Evolutionary conservation across 108 stramenopile genomes (phyloP).

Genomic region (Cyclotella kingstonii): DNA sequence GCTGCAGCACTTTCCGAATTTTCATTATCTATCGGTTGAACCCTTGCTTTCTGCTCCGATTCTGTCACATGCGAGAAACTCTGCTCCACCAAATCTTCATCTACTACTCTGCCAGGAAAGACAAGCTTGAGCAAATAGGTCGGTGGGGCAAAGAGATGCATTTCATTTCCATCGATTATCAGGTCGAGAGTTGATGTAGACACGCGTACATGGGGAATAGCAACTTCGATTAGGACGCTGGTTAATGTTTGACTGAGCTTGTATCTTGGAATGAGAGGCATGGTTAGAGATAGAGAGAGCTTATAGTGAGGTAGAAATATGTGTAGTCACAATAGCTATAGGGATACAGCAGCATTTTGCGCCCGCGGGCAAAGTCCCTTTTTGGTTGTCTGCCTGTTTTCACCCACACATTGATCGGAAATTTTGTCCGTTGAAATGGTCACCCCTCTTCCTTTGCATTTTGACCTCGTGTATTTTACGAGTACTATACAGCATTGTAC

Average conservation of each 20-base stretch:
- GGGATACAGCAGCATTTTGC: too few relatives aligned
- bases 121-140: conserved; percentile 63
- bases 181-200: conserved; percentile 56
- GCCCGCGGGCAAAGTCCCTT: too few relatives aligned
- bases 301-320: too few relatives aligned
- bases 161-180: conserved; percentile 53
- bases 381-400: too few relatives aligned
- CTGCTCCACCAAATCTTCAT: conserved; percentile 31
- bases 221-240: conserved; percentile 54
- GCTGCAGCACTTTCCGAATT: conserved; percentile 3
- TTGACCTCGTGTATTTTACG: too few relatives aligned
- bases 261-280: conserved; percentile 83
- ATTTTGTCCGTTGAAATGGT: too few relatives aligned
- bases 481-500: too few relatives aligned
- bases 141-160: conserved; percentile 68
- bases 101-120: conserved; percentile 50
- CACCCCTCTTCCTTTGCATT: too few relatives aligned
- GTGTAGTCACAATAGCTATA: too few relatives aligned
- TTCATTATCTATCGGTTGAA: background rate
- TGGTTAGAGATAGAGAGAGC: conserved; percentile 13
- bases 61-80: conserved; percentile 3
- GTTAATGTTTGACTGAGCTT: conserved; percentile 54
- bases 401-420: too few relatives aligned
- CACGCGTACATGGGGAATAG: conserved; percentile 76
- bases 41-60: background rate